Base-by-base conservation (phyloP, 1,284 basidiomycete species). In the Volvariella surrecta region DNA sequence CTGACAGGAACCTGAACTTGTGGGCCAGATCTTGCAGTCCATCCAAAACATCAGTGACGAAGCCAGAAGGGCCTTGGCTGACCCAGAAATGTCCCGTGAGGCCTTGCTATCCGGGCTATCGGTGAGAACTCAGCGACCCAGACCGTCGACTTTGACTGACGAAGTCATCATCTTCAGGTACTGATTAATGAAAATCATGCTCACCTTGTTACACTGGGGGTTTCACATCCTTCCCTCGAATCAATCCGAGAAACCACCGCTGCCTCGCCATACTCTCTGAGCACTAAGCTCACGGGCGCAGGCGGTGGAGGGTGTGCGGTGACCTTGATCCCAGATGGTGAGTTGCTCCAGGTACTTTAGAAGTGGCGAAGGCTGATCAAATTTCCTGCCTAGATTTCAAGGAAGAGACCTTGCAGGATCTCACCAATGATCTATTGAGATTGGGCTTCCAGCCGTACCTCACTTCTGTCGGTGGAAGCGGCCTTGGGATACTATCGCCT, bases 251-350 rank as follows among this genome's bases (percentile, higher is more conserved):
- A 70, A 22, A 80, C 75, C 54, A 91, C 92, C 0, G 64, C 70
- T 3, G 67, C 68, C 11, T 9, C 15, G 15, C 81, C 82, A 4
- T 88, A 84, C 62, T 67, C 66, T 4, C 70, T 99, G 39, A 82
- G 82, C 51, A 97, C 95, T n/a, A 99, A 99, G 70, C 66, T 99
- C 43, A 99, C 96, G 2, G 96, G 96, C 32, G 95, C 96, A 2
- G 96, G 96, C n/a, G 96, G 96, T 20, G 96, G 96, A 13, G 96
- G 96, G 13, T 99, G 96, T 57, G 88, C 95, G 1, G 92, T 99
- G 20, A 98, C 94, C 3, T 76, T 99, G 24, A 73, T 99, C 41
- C 94, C 94, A 40, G 92, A 97, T 65, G 76, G 91, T 82, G 48
- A 45, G 73, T 63, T 22, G 4, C 16, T n/a, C n/a, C n/a, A n/a